These are phyloP conservation scores for Candida anglica DNA, from an alignment of 805 yeast species.

Conservation along the genomic window DNA sequence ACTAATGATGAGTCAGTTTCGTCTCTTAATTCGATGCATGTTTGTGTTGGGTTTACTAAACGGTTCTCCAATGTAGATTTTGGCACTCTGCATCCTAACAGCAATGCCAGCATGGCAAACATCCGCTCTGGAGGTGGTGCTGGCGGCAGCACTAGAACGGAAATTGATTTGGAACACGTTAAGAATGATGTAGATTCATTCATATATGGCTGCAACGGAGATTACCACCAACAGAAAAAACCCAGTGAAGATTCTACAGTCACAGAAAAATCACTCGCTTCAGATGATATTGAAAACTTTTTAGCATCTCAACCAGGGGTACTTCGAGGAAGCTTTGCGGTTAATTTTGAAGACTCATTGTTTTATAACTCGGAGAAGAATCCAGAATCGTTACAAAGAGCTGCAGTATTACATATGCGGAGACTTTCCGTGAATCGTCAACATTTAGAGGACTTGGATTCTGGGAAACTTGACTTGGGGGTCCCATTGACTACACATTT, in stretches of 20 bases:
- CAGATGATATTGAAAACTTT: conserved; percentile 19
- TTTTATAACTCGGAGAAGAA: conserved; percentile 35
- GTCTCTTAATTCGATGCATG: conserved; percentile 25
- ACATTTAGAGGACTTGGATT: conserved; percentile 20
- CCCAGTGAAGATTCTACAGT: conserved; percentile 3
- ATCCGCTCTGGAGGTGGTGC: conserved; percentile 4
- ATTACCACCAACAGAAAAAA: background rate
- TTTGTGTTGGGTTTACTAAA: conserved; percentile 33
- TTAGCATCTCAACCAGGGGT: conserved; percentile 36
- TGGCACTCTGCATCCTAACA: conserved; percentile 10
- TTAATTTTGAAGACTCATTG: conserved; percentile 35
- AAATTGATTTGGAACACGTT: conserved; percentile 25
- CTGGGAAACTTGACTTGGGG: conserved; percentile 33
- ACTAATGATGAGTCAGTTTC: conserved; percentile 32
- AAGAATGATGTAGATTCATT: conserved; percentile 15
- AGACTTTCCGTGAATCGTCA: conserved; percentile 26
- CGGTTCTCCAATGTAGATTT: conserved; percentile 15
- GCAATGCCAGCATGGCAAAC: conserved; percentile 2
- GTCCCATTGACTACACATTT: conserved; percentile 28
- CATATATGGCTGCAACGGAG: background rate
- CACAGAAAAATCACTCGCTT: conserved; percentile 7
- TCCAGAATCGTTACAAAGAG: conserved; percentile 24
- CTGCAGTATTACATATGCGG: conserved; percentile 31
- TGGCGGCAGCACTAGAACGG: conserved; percentile 2
- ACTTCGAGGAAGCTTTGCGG: conserved; percentile 37